Percentiles rank a stretch among this genome's conserved stretches.
These are phyloP conservation scores for Solanum gracilifrons DNA, from an alignment of 257 asterid species.

Conservation along the genomic window DNA sequence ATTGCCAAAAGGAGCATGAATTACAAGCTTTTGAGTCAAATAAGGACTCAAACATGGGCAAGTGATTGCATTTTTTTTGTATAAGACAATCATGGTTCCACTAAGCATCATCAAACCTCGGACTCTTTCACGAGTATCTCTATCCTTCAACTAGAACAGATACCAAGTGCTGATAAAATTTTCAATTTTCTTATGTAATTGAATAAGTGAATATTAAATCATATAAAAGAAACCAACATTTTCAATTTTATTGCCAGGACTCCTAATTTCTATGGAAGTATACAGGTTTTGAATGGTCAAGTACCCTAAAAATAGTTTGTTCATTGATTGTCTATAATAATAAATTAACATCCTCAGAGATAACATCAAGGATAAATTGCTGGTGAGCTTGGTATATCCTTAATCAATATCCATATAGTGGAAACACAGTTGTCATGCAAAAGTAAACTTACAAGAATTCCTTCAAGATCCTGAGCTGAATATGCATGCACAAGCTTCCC, in stretches of 20 bases:
- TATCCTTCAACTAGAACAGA: not conserved
- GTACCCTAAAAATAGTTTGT: not conserved
- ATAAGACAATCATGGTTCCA: not conserved
- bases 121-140: not conserved
- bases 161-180: not conserved
- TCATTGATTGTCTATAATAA: not conserved
- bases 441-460: constrained; percentile 67
- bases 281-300: not conserved
- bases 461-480: constrained; percentile 87
- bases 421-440: not conserved
- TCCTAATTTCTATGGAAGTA: not conserved
- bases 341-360: not conserved
- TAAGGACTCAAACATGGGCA: not conserved
- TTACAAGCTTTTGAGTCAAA: not conserved
- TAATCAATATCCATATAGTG: not conserved
- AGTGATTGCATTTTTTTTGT: not conserved
- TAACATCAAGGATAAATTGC: not conserved
- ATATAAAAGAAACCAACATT: not conserved
- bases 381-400: not conserved
- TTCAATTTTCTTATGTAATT: not conserved
- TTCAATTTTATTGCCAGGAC: not conserved
- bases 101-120: not conserved
- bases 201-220: not conserved
- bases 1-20: not conserved
- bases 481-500: constrained; percentile 71